Evolutionary conservation across 1,284 basidiomycete species (phyloP).

Genomic region (Cryptococcus depauperatus): DNA sequence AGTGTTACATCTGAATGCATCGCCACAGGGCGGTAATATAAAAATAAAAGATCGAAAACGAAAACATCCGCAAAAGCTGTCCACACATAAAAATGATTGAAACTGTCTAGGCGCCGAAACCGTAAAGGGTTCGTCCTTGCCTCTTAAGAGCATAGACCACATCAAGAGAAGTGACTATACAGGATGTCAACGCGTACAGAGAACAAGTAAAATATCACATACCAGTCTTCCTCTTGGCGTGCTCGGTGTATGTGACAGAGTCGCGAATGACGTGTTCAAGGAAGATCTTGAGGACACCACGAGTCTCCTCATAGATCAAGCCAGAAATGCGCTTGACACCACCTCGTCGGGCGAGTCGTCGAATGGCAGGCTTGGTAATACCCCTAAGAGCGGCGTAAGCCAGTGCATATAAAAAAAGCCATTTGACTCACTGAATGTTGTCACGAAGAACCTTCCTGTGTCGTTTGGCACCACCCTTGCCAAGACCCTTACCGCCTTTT

Average conservation of each 20-base stretch:
- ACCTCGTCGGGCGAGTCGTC: constrained; percentile 85
- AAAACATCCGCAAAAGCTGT: neutral
- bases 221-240: constrained; percentile 75
- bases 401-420: neutral
- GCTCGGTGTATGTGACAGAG: constrained; percentile 80
- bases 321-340: constrained; percentile 87
- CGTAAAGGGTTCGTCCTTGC: constrained; percentile 77
- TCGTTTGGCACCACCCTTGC: constrained; percentile 78
- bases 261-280: constrained; percentile 64
- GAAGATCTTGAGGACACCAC: constrained; percentile 70
- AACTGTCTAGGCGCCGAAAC: constrained; percentile 56
- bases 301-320: constrained; percentile 82
- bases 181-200: neutral
- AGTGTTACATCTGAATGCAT: too few species aligned
- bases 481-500: constrained; percentile 56
- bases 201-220: neutral
- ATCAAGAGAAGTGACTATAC: constrained; percentile 59
- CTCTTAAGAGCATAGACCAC: constrained; percentile 82
- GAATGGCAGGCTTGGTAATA: constrained; percentile 83
- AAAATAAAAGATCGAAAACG: constrained; percentile 1
- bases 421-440: constrained; percentile 56
- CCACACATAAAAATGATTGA: neutral
- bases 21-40: constrained; percentile 1
- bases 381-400: constrained; percentile 24
- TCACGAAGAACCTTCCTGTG: constrained; percentile 73